A percentile compares a stretch with the other conserved stretches of the same genome.
These are phyloP conservation scores for Hyaloscypha hepaticicola DNA, from an alignment of 495 filamentous ascomycete species.

Conservation along the genomic window DNA sequence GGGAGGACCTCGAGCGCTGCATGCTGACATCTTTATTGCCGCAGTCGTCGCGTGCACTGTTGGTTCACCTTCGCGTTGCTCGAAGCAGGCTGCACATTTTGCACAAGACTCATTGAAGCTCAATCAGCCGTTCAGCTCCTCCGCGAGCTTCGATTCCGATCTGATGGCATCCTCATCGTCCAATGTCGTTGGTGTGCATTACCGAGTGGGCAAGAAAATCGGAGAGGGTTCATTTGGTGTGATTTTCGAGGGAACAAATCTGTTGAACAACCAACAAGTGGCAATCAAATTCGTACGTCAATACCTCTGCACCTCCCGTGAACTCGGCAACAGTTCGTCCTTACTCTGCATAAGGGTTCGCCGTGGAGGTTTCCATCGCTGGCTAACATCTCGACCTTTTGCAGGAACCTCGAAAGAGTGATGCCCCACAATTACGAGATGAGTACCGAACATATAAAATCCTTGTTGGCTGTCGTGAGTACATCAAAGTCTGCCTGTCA, in stretches of 20 bases:
- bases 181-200: conserved; percentile 99
- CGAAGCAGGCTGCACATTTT: not conserved
- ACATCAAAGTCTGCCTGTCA: not conserved
- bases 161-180: conserved; percentile 91
- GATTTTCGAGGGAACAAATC: conserved; percentile 97
- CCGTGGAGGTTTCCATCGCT: not conserved
- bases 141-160: conserved; percentile 13
- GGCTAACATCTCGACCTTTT: not conserved
- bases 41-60: conserved; percentile 25
- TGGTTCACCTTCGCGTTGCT: conserved; percentile 19
- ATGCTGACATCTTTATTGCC: conserved; percentile 13
- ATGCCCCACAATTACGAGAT: conserved; percentile 96
- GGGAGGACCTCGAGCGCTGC: not conserved
- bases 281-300: conserved; percentile 97
- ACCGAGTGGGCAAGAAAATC: conserved; percentile 98
- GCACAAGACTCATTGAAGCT: conserved; percentile 16
- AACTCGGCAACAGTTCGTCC: not conserved
- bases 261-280: conserved; percentile 98
- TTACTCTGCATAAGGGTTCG: not conserved
- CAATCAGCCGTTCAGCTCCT: conserved; percentile 17
- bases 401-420: conserved; percentile 96
- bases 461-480: conserved; percentile 97
- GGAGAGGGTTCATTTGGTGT: conserved; percentile 99
- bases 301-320: not conserved
- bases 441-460: conserved; percentile 99